Evolutionary conservation across 2,329 filamentous ascomycete species (phyloP).

Genomic region (Stagonosporopsis chrysanthemi): DNA sequence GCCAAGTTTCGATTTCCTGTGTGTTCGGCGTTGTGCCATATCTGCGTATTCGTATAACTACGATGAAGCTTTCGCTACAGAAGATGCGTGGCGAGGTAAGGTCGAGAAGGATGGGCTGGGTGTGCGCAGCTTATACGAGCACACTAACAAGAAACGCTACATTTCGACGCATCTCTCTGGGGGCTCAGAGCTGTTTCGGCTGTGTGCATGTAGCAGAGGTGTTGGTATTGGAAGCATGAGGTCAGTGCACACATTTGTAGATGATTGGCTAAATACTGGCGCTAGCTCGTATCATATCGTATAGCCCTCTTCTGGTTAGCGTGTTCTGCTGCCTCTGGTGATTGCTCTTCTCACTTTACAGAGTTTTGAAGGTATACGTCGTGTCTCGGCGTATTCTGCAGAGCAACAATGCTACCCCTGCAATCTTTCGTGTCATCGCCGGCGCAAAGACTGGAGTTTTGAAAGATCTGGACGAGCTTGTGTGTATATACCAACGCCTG

Average conservation of each 20-base stretch:
- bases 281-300: constrained; percentile 1
- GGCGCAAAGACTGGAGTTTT: no score
- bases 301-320: constrained; percentile 1
- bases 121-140: constrained; percentile 5
- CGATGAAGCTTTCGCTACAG: neutral
- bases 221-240: neutral
- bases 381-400: neutral
- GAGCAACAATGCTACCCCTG: neutral
- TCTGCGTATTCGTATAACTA: constrained; percentile 2
- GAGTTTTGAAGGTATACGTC: neutral
- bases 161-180: neutral
- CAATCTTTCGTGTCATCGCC: neutral
- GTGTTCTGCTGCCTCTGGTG: neutral
- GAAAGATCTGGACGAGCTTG: neutral
- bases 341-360: neutral
- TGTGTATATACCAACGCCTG: neutral
- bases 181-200: neutral
- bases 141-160: neutral
- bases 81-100: neutral
- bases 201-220: neutral
- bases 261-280: neutral
- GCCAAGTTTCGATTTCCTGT: constrained; percentile 32
- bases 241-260: neutral
- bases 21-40: constrained; percentile 21
- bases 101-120: neutral